Evolutionary conservation across 1,139 yeast species (phyloP), one percentile per base, ranked within the genome.

Genomic region (Diutina pseudorugosa): DNA sequence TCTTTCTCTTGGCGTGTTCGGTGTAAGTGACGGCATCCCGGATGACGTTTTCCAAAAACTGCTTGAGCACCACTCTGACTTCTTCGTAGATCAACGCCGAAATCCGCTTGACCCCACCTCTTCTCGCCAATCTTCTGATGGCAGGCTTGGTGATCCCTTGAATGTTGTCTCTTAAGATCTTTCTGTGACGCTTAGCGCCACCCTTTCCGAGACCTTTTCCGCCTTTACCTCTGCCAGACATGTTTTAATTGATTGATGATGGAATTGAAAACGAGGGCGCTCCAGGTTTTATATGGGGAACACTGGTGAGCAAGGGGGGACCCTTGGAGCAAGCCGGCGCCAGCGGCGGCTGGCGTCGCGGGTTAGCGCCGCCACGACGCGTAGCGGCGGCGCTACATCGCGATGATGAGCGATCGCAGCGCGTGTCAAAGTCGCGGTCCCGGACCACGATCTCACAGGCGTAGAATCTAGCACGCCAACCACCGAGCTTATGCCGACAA

Each of bases 41-140:
- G 76, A 93, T 93, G 65, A 91, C 97, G 70, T 87, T 85, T 77
- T 90, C 97, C 70, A 93, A 83, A 86, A 91, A 93, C 57, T 95
- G 80, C 79, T 91, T 91, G 65, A 93, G 82, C 64, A 93, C 98
- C 62, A 87, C 93, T 80, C 98, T 89, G 68, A 94, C 96, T 81
- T 91, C 97, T 79, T 93, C 98, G 80, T 93, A 93, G 74, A 93
- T 91, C 72, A 91, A 81, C 70, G 96, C 98, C 61, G 98, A 91
- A 67, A 93, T 93, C 86, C 98, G 96, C 85, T 93, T 93, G 70
- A 93, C 98, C 88, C 98, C 98, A 79, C 98, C 98, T 88, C 98
- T 90, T 85, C 98, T 91, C 57, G 98, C 98, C 69, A 93, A 85
- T 87, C 98, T 91, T 81, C 98, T 90, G 72, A 93, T 93, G 68